Percentiles rank a stretch among this genome's conserved stretches.
Evolutionary conservation across 2,329 filamentous ascomycete species (phyloP).

Genomic region (Balansia obtecta): DNA sequence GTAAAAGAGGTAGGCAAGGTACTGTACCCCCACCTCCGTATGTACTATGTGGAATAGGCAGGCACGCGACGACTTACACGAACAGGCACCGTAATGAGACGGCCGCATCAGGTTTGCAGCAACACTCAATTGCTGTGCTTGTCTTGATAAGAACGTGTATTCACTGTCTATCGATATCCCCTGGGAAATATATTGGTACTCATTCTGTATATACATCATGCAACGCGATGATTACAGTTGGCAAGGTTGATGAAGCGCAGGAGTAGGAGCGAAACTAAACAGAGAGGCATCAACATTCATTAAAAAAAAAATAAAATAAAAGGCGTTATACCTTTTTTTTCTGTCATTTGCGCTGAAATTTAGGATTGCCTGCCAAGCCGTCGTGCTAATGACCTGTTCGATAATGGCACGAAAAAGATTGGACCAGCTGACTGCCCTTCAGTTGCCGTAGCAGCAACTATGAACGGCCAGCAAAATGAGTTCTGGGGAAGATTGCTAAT

Average conservation of each 20-base stretch:
- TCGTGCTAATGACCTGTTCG: not conserved
- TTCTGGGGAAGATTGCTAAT: not conserved
- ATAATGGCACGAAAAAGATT: not conserved
- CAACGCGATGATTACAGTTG: too few relatives aligned
- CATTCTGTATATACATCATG: too few relatives aligned
- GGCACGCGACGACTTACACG: not conserved
- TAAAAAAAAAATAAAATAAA: too few relatives aligned
- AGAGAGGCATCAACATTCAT: too few relatives aligned
- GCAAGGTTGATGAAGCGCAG: too few relatives aligned
- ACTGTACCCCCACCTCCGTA: too few relatives aligned
- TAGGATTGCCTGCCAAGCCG: too few relatives aligned
- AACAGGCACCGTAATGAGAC: not conserved
- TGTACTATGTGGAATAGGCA: not conserved
- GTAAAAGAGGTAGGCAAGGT: too few relatives aligned
- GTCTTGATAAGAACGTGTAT: not conserved
- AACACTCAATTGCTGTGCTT: not conserved
- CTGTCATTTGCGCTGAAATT: too few relatives aligned
- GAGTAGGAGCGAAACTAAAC: too few relatives aligned
- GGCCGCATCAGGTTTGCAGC: not conserved
- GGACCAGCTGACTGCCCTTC: not conserved
- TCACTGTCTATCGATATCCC: not conserved
- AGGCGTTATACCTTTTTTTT: too few relatives aligned
- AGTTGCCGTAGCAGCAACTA: not conserved
- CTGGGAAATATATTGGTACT: too few relatives aligned
- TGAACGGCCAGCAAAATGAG: not conserved